Evolutionary conservation across 2,329 filamentous ascomycete genomes (phyloP).

Genomic region (Nigrograna mackinnonii): DNA sequence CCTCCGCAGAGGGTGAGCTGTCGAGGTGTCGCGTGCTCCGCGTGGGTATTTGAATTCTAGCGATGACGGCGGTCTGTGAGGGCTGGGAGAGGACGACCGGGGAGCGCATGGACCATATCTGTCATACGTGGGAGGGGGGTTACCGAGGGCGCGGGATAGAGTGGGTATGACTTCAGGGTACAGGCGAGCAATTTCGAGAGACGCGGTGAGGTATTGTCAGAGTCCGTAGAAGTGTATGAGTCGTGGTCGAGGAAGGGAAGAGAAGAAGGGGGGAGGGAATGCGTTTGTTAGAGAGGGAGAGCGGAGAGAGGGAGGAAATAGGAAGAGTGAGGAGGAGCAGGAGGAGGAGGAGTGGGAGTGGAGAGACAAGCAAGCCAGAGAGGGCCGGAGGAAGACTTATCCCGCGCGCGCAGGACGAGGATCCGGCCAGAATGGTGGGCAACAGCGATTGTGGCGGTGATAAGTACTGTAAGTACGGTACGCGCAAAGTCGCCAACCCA

Average conservation of each 20-base stretch:
- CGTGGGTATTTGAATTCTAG: constrained; percentile 14
- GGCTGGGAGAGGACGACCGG: constrained; percentile 15
- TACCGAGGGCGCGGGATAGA: constrained; percentile 29
- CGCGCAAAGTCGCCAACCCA: too few relatives aligned
- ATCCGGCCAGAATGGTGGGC: too few relatives aligned
- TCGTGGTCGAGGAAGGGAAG: neutral
- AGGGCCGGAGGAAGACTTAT: too few relatives aligned
- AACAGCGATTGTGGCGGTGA: too few relatives aligned
- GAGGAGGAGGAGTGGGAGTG: constrained; percentile 5
- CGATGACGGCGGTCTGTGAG: constrained; percentile 20
- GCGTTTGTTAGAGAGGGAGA: neutral
- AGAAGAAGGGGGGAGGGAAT: neutral
- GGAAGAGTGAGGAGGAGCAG: constrained; percentile 1
- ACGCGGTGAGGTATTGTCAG: neutral
- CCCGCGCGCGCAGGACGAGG: too few relatives aligned
- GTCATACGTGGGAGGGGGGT: constrained; percentile 22
- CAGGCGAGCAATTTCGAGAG: constrained; percentile 5
- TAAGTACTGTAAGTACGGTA: too few relatives aligned
- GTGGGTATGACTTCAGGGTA: constrained; percentile 20
- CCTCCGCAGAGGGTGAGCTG: constrained; percentile 47
- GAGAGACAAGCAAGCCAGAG: constrained; percentile 1
- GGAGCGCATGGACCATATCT: constrained; percentile 41
- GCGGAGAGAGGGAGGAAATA: neutral
- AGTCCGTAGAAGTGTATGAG: neutral
- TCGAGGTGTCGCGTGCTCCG: constrained; percentile 32